These are phyloP conservation scores for Eremomyces bilateralis DNA, from an alignment of 495 filamentous ascomycete species.

Conservation along the genomic window DNA sequence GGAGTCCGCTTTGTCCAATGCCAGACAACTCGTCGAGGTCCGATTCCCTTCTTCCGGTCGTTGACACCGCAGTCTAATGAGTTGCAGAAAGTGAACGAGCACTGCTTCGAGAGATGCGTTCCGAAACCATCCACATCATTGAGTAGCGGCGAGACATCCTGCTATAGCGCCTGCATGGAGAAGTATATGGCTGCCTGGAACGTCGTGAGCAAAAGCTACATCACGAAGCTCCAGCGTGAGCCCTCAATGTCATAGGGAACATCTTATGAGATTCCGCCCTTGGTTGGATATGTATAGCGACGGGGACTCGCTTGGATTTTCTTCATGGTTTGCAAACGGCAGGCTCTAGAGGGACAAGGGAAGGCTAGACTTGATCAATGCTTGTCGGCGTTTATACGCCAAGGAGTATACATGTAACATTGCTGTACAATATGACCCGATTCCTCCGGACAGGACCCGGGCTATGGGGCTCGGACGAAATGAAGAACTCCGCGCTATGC, in stretches of 20 bases:
- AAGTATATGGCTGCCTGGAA: slow-evolving; percentile 97
- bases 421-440: no score
- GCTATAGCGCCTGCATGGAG: slow-evolving; percentile 78
- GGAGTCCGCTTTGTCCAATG: slow-evolving; percentile 55
- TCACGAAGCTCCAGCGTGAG: slow-evolving; percentile 48
- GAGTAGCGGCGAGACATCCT: slow-evolving; percentile 48
- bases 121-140: slow-evolving; percentile 62
- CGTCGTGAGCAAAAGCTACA: slow-evolving; percentile 51
- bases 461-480: no score
- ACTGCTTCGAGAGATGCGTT: slow-evolving; percentile 89
- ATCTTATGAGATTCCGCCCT: neutral
- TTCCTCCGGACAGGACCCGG: no score
- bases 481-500: no score
- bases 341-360: no score
- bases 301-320: neutral
- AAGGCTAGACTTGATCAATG: no score
- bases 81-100: slow-evolving; percentile 74
- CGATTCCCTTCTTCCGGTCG: slow-evolving; percentile 7
- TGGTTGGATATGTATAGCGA: neutral
- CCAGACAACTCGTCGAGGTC: slow-evolving; percentile 51
- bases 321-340: no score
- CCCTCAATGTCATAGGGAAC: neutral
- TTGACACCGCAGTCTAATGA: neutral
- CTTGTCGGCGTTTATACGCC: no score
- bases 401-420: no score